Percentiles rank a stretch among this genome's conserved stretches.
Conservation (phyloP, 1,139 yeast species). For the Keqinozyma sinolaborantium region DNA sequence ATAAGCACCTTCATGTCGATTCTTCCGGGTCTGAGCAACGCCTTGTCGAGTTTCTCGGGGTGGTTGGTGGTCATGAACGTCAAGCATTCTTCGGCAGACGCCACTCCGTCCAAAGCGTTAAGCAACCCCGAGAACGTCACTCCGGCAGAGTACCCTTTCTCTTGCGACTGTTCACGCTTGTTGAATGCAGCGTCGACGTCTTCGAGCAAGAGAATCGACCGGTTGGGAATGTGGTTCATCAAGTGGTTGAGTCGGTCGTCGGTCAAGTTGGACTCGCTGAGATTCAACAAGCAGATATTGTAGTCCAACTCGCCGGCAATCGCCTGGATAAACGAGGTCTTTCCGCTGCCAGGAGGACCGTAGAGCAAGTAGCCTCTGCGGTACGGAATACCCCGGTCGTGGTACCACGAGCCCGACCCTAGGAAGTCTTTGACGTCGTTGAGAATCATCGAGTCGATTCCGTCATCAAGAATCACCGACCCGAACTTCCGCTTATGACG, state of each 20-base stretch:
- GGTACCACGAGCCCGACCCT: slow-evolving; percentile 83
- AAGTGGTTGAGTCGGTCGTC: slow-evolving; percentile 92
- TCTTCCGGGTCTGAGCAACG: slow-evolving; percentile 88
- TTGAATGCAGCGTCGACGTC: slow-evolving; percentile 97
- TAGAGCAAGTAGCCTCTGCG: slow-evolving; percentile 90
- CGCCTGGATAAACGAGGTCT: slow-evolving; percentile 93
- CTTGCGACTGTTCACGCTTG: slow-evolving; percentile 71
- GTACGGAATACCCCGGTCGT: slow-evolving; percentile 93
- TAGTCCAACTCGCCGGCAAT: slow-evolving; percentile 95
- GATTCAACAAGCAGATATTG: slow-evolving; percentile 86
- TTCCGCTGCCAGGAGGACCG: slow-evolving; percentile 99
- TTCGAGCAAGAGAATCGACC: slow-evolving; percentile 80
- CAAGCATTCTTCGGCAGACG: slow-evolving; percentile 93
- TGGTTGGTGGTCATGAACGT: slow-evolving; percentile 99
- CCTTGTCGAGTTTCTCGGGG: slow-evolving; percentile 88
- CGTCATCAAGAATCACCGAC: slow-evolving; percentile 80
- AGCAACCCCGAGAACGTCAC: slow-evolving; percentile 93
- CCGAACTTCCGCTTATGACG: slow-evolving; percentile 80
- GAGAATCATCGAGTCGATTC: slow-evolving; percentile 62
- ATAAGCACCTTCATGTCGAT: slow-evolving; percentile 80
- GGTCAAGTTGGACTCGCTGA: slow-evolving; percentile 86
- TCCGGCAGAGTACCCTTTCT: slow-evolving; percentile 74
- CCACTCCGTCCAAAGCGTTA: slow-evolving; percentile 97
- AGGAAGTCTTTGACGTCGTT: slow-evolving; percentile 79
- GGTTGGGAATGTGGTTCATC: slow-evolving; percentile 93